Percentiles rank a stretch among this genome's conserved stretches.
Evolutionary conservation across 176 grass and related monocot genomes (phyloP).

Genomic region (Aegilops sharonensis): DNA sequence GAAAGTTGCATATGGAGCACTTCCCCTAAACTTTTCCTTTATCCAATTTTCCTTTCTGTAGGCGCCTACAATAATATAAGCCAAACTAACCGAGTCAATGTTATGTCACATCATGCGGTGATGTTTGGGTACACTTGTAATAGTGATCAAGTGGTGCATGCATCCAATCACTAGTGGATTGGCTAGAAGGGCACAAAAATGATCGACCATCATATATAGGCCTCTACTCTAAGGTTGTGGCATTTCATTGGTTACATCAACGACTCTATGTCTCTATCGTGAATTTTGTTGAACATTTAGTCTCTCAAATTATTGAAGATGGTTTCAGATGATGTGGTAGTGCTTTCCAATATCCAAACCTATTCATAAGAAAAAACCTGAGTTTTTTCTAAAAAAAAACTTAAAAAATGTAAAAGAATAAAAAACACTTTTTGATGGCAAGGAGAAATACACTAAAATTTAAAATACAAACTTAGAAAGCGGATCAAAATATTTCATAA

Average conservation of each 20-base stretch:
- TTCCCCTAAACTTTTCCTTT: neutral
- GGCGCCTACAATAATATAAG: neutral
- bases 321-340: too few relatives aligned
- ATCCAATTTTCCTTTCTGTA: neutral
- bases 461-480: neutral
- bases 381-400: neutral
- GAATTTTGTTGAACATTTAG: too few relatives aligned
- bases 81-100: neutral
- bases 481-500: neutral
- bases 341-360: too few relatives aligned
- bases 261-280: neutral
- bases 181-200: neutral
- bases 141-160: neutral
- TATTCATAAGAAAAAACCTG: too few relatives aligned
- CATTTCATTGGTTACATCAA: neutral
- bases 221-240: neutral
- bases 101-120: neutral
- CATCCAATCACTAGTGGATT: neutral
- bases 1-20: neutral
- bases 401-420: neutral
- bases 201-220: neutral
- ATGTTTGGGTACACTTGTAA: neutral
- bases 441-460: neutral
- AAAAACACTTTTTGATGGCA: too few relatives aligned
- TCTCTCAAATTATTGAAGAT: too few relatives aligned